These are phyloP conservation scores for Hypholoma sublateritium DNA, from an alignment of 768 basidiomycete species.

Conservation along the genomic window DNA sequence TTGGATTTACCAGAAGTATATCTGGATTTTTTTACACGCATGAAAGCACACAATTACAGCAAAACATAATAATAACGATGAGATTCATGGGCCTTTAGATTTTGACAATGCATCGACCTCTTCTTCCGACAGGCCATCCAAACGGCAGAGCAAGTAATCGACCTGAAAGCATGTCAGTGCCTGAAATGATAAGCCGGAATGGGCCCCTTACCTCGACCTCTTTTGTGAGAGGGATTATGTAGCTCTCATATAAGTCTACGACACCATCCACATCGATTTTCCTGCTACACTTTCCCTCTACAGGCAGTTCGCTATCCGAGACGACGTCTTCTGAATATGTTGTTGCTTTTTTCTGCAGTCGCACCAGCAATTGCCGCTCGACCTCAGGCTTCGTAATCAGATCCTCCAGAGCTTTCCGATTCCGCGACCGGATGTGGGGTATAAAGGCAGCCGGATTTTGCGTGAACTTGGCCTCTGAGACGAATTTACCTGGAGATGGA, in stretches of 20 bases:
- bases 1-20: neutral
- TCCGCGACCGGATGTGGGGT: conserved; percentile 83
- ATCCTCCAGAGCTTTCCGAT: conserved; percentile 74
- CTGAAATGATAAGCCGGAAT: neutral
- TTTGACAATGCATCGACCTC: conserved; percentile 67
- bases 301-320: conserved; percentile 52
- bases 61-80: neutral
- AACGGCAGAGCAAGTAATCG: conserved; percentile 88
- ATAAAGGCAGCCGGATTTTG: conserved; percentile 84
- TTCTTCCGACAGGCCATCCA: conserved; percentile 81
- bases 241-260: conserved; percentile 90
- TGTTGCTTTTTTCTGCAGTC: conserved; percentile 82
- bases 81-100: conserved; percentile 13
- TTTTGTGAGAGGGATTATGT: conserved; percentile 96
- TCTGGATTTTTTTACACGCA: neutral
- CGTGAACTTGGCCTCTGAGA: conserved; percentile 96
- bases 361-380: conserved; percentile 77
- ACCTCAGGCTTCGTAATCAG: conserved; percentile 99
- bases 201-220: conserved; percentile 84
- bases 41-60: conserved; percentile 2
- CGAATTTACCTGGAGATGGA: conserved; percentile 84
- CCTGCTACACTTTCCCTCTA: conserved; percentile 35
- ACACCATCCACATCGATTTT: conserved; percentile 95
- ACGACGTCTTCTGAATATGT: conserved; percentile 84
- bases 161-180: conserved; percentile 52